A percentile compares a stretch with the other conserved stretches of the same genome.
These are phyloP conservation scores for Orbilia blumenaviensis DNA, from an alignment of 2,329 filamentous ascomycete species.

Conservation along the genomic window DNA sequence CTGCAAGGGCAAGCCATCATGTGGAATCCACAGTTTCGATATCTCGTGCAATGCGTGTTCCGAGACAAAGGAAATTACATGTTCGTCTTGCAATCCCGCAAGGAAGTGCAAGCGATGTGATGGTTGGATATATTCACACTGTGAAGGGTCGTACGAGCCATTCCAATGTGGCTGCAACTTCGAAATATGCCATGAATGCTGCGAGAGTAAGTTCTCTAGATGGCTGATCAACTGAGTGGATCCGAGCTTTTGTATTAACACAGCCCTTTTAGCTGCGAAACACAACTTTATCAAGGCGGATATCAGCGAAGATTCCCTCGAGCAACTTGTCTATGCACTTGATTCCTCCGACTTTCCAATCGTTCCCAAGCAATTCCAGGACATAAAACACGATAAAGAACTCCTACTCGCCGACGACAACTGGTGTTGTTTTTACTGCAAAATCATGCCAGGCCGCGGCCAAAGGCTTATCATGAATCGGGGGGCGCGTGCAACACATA, in stretches of 20 bases:
- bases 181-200: slow-evolving; percentile 36
- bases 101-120: slow-evolving; percentile 41
- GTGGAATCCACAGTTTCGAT: slow-evolving; percentile 32
- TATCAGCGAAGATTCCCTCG: slow-evolving; percentile 14
- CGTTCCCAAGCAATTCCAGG: slow-evolving; percentile 18
- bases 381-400: neutral
- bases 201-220: slow-evolving; percentile 22
- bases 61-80: slow-evolving; percentile 39
- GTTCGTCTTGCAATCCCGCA: slow-evolving; percentile 47
- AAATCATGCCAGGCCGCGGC: slow-evolving; percentile 45
- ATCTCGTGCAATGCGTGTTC: slow-evolving; percentile 32
- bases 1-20: slow-evolving; percentile 28
- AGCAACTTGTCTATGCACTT: slow-evolving; percentile 39
- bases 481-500: neutral
- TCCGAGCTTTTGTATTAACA: neutral
- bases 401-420: slow-evolving; percentile 29
- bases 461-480: slow-evolving; percentile 9
- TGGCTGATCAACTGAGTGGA: neutral
- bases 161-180: slow-evolving; percentile 43
- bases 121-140: slow-evolving; percentile 47
- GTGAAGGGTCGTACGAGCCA: slow-evolving; percentile 20
- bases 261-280: slow-evolving; percentile 19
- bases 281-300: slow-evolving; percentile 22
- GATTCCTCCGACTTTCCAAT: slow-evolving; percentile 45
- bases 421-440: slow-evolving; percentile 51